Percentiles rank a stretch among this genome's conserved stretches.
These are phyloP conservation scores for Acanthamoeba castellanii DNA, from an alignment of 208 protist genomes.

Conservation along the genomic window DNA sequence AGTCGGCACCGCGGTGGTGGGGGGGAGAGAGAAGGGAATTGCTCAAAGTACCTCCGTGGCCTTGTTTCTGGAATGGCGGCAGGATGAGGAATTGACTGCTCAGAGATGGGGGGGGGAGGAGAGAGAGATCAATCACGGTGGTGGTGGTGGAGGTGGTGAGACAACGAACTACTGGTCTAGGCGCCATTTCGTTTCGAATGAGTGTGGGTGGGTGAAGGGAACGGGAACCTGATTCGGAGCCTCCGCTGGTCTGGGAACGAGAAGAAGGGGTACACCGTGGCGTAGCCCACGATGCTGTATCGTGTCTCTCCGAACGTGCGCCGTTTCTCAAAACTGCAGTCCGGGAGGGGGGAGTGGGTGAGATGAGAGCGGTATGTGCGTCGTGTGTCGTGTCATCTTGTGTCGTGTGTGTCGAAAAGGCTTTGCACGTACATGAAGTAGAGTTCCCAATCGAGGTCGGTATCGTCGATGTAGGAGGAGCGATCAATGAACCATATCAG, in stretches of 20 bases:
- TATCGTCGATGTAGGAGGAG: constrained; percentile 14
- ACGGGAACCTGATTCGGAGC: constrained; percentile 29
- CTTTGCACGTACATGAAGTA: constrained; percentile 38
- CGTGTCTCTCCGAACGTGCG: background rate
- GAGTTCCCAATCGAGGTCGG: constrained; percentile 41
- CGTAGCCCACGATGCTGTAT: constrained; percentile 18
- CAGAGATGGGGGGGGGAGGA: background rate
- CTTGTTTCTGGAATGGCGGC: constrained; percentile 35
- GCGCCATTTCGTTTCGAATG: background rate
- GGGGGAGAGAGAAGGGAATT: background rate
- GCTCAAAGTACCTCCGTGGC: constrained; percentile 4
- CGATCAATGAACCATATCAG: constrained; percentile 53
- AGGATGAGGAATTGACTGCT: constrained; percentile 31
- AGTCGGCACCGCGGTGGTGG: background rate
- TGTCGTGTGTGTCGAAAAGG: background rate
- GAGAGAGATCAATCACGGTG: background rate
- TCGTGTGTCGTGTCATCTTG: too few relatives aligned
- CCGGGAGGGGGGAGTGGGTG: background rate
- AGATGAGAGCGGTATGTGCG: background rate
- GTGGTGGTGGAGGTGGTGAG: background rate
- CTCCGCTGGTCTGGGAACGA: background rate
- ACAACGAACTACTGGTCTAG: too few relatives aligned
- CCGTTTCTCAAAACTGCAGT: constrained; percentile 40
- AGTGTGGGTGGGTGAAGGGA: background rate
- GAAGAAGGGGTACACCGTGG: constrained; percentile 52